Percentiles rank a stretch among this genome's conserved stretches.
phyloP scores from a whole-genome alignment of 306 rosid species.

The Boehmeria nivea region DNA sequence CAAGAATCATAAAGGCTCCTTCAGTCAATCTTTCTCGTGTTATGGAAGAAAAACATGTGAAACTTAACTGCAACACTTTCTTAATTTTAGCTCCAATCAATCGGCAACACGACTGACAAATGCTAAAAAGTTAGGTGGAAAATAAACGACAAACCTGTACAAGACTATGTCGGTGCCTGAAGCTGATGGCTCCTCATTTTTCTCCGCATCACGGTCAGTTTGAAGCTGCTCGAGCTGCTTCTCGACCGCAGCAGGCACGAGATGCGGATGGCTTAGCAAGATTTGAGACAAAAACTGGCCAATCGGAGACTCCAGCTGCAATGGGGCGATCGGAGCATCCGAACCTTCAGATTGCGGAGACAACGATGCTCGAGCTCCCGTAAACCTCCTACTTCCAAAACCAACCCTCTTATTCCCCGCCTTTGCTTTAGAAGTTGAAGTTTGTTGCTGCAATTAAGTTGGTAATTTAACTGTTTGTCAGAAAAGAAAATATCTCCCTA shows the following conservation, averaged over 20 bases:
- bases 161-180: slow-evolving; percentile 68
- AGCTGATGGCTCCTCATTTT: slow-evolving; percentile 51
- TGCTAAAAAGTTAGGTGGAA: not conserved
- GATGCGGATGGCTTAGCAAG: slow-evolving; percentile 81
- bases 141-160: slow-evolving; percentile 51
- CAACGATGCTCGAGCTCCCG: slow-evolving; percentile 44
- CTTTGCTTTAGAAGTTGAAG: slow-evolving; percentile 36
- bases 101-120: not conserved
- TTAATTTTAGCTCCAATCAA: not conserved
- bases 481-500: not conserved
- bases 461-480: not conserved
- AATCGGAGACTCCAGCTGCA: slow-evolving; percentile 80
- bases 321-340: slow-evolving; percentile 61
- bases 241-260: slow-evolving; percentile 90
- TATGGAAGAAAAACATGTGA: no score
- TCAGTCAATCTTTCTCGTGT: no score
- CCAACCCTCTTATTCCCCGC: slow-evolving; percentile 29
- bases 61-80: no score
- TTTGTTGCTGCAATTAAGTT: slow-evolving; percentile 32
- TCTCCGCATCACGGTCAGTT: slow-evolving; percentile 70
- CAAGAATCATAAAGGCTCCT: no score
- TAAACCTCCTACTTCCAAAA: slow-evolving; percentile 41
- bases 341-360: slow-evolving; percentile 45
- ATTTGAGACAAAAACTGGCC: slow-evolving; percentile 88
- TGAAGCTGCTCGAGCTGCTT: slow-evolving; percentile 90